A percentile compares a stretch with the other conserved stretches of the same genome.
These are phyloP conservation scores for Apiotrichum sp. DNA, from an alignment of 1,284 basidiomycete genomes.

Conservation along the genomic window DNA sequence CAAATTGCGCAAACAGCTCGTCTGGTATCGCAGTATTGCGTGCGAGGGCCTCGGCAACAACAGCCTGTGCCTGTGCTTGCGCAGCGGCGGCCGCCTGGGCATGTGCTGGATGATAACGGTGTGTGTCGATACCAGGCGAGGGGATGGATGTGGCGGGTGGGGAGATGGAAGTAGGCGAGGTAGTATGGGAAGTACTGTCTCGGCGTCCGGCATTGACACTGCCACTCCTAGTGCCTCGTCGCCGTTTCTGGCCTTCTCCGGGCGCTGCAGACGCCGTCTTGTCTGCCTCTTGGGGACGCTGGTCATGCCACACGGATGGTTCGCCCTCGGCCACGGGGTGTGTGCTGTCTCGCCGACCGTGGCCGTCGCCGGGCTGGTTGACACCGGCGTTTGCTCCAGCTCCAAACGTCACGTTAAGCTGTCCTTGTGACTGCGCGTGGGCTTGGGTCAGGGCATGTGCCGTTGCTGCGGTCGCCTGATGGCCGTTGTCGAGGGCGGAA, in stretches of 20 bases:
- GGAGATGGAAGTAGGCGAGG: not conserved
- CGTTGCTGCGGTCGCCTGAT: not conserved
- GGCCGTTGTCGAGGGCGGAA: constrained; percentile 3
- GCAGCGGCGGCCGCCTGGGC: constrained; percentile 1
- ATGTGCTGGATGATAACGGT: not conserved
- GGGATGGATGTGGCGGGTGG: not conserved
- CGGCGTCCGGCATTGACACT: not conserved
- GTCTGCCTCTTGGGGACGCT: too few species aligned
- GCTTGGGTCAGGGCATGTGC: not conserved
- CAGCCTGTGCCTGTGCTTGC: not conserved
- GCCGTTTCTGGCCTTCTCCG: too few species aligned
- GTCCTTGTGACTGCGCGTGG: not conserved
- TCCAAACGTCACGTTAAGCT: not conserved
- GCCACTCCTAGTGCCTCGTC: not conserved
- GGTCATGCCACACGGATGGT: too few species aligned
- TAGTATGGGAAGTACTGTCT: too few species aligned
- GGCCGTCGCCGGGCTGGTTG: not conserved
- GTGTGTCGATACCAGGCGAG: not conserved
- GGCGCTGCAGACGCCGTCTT: too few species aligned
- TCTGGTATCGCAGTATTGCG: constrained; percentile 1
- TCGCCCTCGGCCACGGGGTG: too few species aligned
- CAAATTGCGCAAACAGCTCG: constrained; percentile 8
- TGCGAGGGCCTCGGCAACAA: not conserved
- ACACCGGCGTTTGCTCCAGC: not conserved
- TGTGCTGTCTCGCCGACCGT: too few species aligned